Conservation (phyloP, 768 basidiomycete species). For the Tulasnella calospora region DNA sequence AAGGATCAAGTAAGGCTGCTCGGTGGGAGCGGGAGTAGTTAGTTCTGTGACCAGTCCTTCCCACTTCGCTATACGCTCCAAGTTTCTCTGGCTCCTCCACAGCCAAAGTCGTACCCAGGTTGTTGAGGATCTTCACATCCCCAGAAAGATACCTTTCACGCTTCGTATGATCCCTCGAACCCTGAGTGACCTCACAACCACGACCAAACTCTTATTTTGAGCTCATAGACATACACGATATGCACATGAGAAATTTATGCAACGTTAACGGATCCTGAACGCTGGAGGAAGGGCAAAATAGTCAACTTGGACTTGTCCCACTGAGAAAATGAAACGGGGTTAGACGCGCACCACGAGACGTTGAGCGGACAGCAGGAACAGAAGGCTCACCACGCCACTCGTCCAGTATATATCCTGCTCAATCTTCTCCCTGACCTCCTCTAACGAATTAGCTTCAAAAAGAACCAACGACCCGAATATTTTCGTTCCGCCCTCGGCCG, state of each 20-base stretch:
- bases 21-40: no score
- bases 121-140: no score
- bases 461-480: slow-evolving; percentile 57
- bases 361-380: background rate
- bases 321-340: slow-evolving; percentile 34
- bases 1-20: no score
- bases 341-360: background rate
- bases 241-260: background rate
- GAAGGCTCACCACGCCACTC: slow-evolving; percentile 41
- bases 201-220: no score
- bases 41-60: no score
- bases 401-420: slow-evolving; percentile 45
- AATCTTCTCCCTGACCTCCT: slow-evolving; percentile 41
- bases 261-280: background rate
- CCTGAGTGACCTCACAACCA: no score
- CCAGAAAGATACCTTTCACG: no score
- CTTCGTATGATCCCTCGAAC: no score
- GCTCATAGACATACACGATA: no score
- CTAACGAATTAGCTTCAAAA: slow-evolving; percentile 50
- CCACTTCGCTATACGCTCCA: no score
- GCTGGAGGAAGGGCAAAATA: slow-evolving; percentile 43
- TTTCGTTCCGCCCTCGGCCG: slow-evolving; percentile 48
- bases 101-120: no score
- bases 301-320: slow-evolving; percentile 56
- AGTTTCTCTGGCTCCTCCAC: no score